Base-by-base conservation (phyloP, 495 filamentous ascomycete species). In the Penicillium angulare region DNA sequence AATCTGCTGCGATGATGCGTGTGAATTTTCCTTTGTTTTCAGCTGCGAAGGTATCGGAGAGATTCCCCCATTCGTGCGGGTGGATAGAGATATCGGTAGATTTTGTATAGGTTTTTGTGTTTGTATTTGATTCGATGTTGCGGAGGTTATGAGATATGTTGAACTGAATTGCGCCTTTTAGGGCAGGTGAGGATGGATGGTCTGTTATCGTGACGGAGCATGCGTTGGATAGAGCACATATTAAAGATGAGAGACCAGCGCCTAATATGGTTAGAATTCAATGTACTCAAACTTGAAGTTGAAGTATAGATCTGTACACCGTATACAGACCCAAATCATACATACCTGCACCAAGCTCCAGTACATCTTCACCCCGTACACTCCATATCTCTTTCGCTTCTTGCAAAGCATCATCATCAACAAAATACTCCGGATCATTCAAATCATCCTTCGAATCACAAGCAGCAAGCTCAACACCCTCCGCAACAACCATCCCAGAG, bases 1-100 rank as follows among this genome's bases (percentile, higher is more conserved):
- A 95, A 61, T 96, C 91, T 34, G 88, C 87, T 2, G 85, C 86
- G 26, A 95, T 73, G 20, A 96, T 82, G 43, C 85, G 80, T 7
- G 82, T 83, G 60, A 84, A 95, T 3, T 50, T 49, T 7, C 73
- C 75, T 6, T 69, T 69, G 53, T 84, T 60, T 7, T 51, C 55
- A 2, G 49, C 41, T 1, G 86, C 81, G 55, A 89, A 82, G 0
- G 65, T 33, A 42, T 84, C 79, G 7, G 47, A 21, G 2, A 88
- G 60, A 6, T 76, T 68, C 3, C 91, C 91, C 91, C 90, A 96
- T 56, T 73, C 71, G 52, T 95, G 90, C 9, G 86, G 85, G 27
- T 79, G 64, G 32, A 90, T 78, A 38, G 23, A 34, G 12, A 53
- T 62, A 45, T 26, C 61, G 51, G 53, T 65, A 50, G 20, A 64